phyloP scores from a whole-genome alignment of 176 grass and related monocot genomes.

The Carex pumila region DNA sequence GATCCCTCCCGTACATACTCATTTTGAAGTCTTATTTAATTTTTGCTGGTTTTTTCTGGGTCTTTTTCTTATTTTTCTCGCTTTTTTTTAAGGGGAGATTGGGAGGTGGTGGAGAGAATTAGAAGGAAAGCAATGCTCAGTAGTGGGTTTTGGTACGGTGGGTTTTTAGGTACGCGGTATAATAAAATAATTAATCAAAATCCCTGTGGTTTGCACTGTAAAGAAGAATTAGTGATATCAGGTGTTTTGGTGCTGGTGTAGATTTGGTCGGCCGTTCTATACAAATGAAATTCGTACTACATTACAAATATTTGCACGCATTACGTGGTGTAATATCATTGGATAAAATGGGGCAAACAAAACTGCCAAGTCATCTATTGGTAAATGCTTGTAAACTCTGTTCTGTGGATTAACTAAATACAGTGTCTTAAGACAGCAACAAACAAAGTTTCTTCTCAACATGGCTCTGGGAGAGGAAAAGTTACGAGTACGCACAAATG shows the following conservation, averaged over 20 bases:
- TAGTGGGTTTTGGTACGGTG: slow-evolving; percentile 18
- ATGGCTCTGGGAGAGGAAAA: not conserved
- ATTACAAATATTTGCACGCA: not conserved
- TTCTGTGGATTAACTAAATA: not conserved
- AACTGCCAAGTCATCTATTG: not conserved
- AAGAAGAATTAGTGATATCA: slow-evolving; percentile 15
- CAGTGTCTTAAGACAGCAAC: not conserved
- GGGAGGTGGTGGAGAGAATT: not conserved
- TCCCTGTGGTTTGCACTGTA: not conserved
- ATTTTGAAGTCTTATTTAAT: slow-evolving; percentile 9
- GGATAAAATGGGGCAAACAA: not conserved
- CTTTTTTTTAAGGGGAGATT: not conserved
- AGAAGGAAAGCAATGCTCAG: not conserved
- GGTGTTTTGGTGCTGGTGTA: slow-evolving; percentile 7
- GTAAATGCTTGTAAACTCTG: not conserved
- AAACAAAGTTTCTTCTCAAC: not conserved
- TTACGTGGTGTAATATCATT: not conserved
- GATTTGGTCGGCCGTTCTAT: not conserved
- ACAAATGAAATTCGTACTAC: not conserved
- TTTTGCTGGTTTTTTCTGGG: not conserved
- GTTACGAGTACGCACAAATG: not conserved
- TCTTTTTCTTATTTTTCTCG: not conserved
- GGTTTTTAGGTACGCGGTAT: not conserved
- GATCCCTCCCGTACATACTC: slow-evolving; percentile 95
- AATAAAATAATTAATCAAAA: not conserved